Percentiles rank a stretch among this genome's conserved stretches.
Evolutionary conservation across 495 filamentous ascomycete species (phyloP).

Genomic region (Aspergillus steynii): DNA sequence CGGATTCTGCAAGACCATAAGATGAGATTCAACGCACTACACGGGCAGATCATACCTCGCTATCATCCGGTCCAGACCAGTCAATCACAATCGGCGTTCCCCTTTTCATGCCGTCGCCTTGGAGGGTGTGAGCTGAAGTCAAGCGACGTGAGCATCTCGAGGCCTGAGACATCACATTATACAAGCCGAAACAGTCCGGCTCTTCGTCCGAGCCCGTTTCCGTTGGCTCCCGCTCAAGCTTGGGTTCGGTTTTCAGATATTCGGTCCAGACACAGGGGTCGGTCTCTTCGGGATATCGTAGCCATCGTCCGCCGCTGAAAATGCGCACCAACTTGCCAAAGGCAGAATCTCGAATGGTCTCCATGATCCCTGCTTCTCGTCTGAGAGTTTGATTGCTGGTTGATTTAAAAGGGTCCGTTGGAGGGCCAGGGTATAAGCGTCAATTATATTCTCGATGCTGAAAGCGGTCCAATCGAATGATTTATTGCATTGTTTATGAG

Average conservation of each 20-base stretch:
- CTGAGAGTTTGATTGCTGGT: no score
- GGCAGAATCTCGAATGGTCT: slow-evolving; percentile 28
- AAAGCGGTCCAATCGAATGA: no score
- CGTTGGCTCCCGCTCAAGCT: slow-evolving; percentile 29
- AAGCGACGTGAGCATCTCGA: slow-evolving; percentile 16
- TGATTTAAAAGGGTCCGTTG: no score
- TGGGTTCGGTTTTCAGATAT: slow-evolving; percentile 32
- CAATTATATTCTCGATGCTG: no score
- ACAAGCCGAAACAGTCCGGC: slow-evolving; percentile 18
- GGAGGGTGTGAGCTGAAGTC: slow-evolving; percentile 4
- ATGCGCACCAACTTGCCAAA: slow-evolving; percentile 41
- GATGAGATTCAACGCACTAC: neutral
- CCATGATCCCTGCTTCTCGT: slow-evolving; percentile 8
- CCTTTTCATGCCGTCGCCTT: neutral
- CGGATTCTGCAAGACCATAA: slow-evolving; percentile 37
- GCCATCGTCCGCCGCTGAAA: slow-evolving; percentile 19
- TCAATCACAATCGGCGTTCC: slow-evolving; percentile 13
- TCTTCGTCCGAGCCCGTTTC: slow-evolving; percentile 22
- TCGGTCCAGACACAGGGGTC: slow-evolving; percentile 33
- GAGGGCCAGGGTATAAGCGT: no score
- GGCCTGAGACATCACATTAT: slow-evolving; percentile 24
- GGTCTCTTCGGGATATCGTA: slow-evolving; percentile 40
- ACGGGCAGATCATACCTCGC: slow-evolving; percentile 24
- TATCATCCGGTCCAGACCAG: slow-evolving; percentile 30
- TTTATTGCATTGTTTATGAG: no score